These are phyloP conservation scores for Populus trichocarpa DNA, from an alignment of 441 rosid genomes.

Conservation along the genomic window DNA sequence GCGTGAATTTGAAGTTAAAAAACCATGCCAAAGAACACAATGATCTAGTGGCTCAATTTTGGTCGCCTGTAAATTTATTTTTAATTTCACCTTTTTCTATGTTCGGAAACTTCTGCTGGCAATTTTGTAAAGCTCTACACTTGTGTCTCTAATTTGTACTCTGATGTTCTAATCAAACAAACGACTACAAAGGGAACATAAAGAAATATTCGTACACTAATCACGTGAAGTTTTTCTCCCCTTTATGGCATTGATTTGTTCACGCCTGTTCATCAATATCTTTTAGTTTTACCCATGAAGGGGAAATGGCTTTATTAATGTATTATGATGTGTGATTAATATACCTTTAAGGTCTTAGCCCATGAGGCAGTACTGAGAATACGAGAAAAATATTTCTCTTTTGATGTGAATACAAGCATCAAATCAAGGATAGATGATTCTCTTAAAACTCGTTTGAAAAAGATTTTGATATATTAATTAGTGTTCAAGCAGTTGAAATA, in stretches of 20 bases:
- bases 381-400: background rate
- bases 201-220: background rate
- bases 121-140: background rate
- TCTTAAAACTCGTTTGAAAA: background rate
- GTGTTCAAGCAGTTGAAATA: background rate
- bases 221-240: background rate
- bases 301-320: background rate
- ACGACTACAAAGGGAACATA: background rate
- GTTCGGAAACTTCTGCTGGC: background rate
- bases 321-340: background rate
- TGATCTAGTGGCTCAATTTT: conserved; percentile 20
- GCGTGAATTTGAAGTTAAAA: conserved; percentile 24
- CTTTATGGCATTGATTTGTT: no score
- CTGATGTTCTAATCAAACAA: background rate
- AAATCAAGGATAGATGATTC: background rate
- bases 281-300: background rate
- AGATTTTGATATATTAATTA: no score
- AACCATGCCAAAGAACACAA: conserved; percentile 27
- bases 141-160: background rate
- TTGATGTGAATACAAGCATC: background rate
- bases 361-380: background rate
- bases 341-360: background rate
- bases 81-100: conserved; percentile 7
- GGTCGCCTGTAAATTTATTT: conserved; percentile 6
- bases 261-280: no score